Conservation (phyloP, 2,329 filamentous ascomycete species). For the Stylonectria norvegica region DNA sequence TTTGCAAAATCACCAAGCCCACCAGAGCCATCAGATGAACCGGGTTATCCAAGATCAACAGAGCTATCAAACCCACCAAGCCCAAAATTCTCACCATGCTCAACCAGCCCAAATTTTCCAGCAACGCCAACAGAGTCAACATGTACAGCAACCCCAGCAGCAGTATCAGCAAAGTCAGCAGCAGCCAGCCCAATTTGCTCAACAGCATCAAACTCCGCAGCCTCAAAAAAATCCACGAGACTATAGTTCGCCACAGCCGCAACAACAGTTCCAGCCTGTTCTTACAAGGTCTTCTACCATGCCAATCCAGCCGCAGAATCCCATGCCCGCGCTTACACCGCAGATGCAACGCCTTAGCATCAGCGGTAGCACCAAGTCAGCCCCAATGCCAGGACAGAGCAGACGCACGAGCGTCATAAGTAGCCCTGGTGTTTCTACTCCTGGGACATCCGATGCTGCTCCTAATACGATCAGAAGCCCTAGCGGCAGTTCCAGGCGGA, state of each 20-base stretch:
- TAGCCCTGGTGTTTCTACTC: constrained; percentile 9
- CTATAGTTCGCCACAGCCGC: no score
- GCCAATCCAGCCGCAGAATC: constrained; percentile 2
- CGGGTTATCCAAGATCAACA: background rate
- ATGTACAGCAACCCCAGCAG: background rate
- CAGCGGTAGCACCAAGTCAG: constrained; percentile 5
- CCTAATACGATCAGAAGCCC: constrained; percentile 8
- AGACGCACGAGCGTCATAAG: constrained; percentile 12
- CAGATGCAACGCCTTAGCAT: constrained; percentile 8
- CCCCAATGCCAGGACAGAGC: constrained; percentile 4
- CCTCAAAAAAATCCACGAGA: no score
- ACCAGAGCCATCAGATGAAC: background rate
- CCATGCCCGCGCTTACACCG: constrained; percentile 1
- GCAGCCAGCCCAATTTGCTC: no score
- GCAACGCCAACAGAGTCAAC: constrained; percentile 1
- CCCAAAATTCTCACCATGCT: constrained; percentile 1
- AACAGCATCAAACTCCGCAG: background rate
- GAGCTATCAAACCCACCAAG: background rate
- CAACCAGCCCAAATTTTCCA: constrained; percentile 1
- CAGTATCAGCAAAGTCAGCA: constrained; percentile 6
- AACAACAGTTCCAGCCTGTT: constrained; percentile 1
- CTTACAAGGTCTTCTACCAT: constrained; percentile 1
- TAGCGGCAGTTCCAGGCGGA: background rate
- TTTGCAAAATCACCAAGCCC: background rate
- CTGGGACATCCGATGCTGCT: constrained; percentile 9